Percentiles rank a stretch among this genome's conserved stretches.
Conservation (phyloP, 2,329 filamentous ascomycete genomes). For the Samsoniella hepiali region DNA sequence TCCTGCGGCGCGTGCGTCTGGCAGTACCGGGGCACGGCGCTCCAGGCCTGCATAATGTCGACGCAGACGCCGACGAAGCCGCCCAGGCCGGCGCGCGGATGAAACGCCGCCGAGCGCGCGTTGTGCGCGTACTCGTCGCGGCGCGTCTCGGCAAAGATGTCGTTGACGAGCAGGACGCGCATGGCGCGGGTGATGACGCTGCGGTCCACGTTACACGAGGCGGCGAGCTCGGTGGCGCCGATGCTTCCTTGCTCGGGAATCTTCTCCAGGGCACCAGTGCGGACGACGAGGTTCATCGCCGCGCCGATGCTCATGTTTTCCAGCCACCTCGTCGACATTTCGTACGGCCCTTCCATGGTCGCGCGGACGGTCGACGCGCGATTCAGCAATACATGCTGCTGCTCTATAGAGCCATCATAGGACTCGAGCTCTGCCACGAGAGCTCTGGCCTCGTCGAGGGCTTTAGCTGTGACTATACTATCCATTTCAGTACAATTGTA, state of each 20-base stretch:
- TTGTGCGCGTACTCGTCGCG: constrained; percentile 34
- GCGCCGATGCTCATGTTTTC: constrained; percentile 24
- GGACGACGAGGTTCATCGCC: constrained; percentile 24
- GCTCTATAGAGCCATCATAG: constrained; percentile 23
- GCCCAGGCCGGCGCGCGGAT: constrained; percentile 27
- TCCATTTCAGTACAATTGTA: background rate
- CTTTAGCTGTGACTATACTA: constrained; percentile 18
- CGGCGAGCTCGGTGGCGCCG: constrained; percentile 18
- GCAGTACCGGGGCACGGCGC: constrained; percentile 30
- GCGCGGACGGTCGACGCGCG: constrained; percentile 22
- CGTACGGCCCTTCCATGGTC: constrained; percentile 25
- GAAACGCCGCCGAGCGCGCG: constrained; percentile 28
- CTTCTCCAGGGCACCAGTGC: constrained; percentile 23
- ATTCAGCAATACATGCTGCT: constrained; percentile 23
- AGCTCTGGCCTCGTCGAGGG: constrained; percentile 27
- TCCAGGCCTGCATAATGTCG: constrained; percentile 30
- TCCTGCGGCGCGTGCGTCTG: constrained; percentile 31
- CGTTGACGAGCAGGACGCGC: constrained; percentile 31
- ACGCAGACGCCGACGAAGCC: constrained; percentile 32
- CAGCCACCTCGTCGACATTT: constrained; percentile 22
- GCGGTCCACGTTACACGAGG: constrained; percentile 28
- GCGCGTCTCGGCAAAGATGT: constrained; percentile 30
- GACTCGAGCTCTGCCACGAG: constrained; percentile 27
- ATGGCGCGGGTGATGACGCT: constrained; percentile 32
- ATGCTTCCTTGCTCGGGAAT: constrained; percentile 17